phyloP scores from a whole-genome alignment of 1,284 basidiomycete genomes.

The Cryptococcus sp. region DNA sequence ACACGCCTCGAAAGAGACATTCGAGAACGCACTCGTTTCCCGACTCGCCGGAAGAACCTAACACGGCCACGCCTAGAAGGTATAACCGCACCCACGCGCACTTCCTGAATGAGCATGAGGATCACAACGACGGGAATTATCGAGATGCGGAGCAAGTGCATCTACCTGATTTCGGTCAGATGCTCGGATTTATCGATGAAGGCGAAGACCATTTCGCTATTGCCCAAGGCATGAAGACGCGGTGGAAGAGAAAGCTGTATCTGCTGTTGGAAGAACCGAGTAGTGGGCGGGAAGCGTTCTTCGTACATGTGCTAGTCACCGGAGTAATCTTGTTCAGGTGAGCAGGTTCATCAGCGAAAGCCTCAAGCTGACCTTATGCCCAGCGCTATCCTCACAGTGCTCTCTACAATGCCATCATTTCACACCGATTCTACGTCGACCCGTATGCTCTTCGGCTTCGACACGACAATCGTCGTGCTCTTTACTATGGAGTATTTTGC shows the following conservation, averaged over 20 bases:
- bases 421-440: slow-evolving; percentile 64
- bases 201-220: slow-evolving; percentile 52
- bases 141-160: slow-evolving; percentile 41
- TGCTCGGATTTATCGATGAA: slow-evolving; percentile 48
- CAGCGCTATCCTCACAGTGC: slow-evolving; percentile 75
- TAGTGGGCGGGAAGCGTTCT: slow-evolving; percentile 50
- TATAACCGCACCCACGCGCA: slow-evolving; percentile 10
- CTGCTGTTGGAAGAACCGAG: slow-evolving; percentile 53
- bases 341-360: slow-evolving; percentile 11
- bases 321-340: slow-evolving; percentile 53
- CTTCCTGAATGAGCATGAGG: slow-evolving; percentile 25
- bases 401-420: slow-evolving; percentile 81
- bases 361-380: slow-evolving; percentile 53
- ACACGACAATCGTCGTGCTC: slow-evolving; percentile 72
- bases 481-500: slow-evolving; percentile 70
- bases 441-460: slow-evolving; percentile 76
- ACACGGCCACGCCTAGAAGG: slow-evolving; percentile 8
- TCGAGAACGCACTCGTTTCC: slow-evolving; percentile 12
- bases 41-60: slow-evolving; percentile 21
- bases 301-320: slow-evolving; percentile 50
- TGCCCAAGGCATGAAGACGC: slow-evolving; percentile 42
- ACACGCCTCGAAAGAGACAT: slow-evolving; percentile 9
- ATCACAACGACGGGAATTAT: slow-evolving; percentile 2
- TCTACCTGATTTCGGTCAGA: slow-evolving; percentile 51
- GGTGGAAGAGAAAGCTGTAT: slow-evolving; percentile 52